Evolutionary conservation across 2,329 filamentous ascomycete species (phyloP).

Genomic region (Fusarium sp.): DNA sequence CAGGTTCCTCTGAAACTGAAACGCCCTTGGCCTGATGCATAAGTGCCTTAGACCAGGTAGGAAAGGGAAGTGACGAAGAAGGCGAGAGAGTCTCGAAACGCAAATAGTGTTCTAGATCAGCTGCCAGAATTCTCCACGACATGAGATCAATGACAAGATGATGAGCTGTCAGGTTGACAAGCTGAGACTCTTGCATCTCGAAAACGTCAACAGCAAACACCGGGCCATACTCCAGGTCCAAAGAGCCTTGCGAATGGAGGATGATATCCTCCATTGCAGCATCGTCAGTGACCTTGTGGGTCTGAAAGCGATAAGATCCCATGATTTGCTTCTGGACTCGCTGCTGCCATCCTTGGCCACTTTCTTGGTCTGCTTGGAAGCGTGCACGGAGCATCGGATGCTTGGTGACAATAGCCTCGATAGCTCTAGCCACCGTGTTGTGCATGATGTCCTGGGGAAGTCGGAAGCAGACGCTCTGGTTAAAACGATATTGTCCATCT

Average conservation of each 20-base stretch:
- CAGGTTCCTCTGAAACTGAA: rapidly evolving
- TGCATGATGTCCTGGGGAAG: rapidly evolving
- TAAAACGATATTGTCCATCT: neutral
- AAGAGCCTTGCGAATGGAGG: neutral
- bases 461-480: neutral
- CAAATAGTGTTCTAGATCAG: neutral
- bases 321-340: conserved; percentile 3
- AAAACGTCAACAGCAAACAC: neutral
- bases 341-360: neutral
- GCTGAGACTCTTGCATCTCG: neutral
- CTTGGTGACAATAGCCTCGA: neutral
- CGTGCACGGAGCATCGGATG: conserved; percentile 2
- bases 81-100: neutral
- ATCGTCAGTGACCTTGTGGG: rapidly evolving
- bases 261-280: neutral
- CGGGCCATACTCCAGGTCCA: neutral
- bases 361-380: neutral
- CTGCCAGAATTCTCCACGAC: conserved; percentile 1
- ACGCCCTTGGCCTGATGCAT: neutral
- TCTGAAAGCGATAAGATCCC: neutral
- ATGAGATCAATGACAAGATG: conserved; percentile 1
- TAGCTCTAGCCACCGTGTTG: neutral
- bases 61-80: neutral
- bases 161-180: neutral
- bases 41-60: neutral